Evolutionary conservation across 768 basidiomycete species (phyloP), one percentile per base, ranked within the genome.

Genomic region (Pleurotus eryngii): DNA sequence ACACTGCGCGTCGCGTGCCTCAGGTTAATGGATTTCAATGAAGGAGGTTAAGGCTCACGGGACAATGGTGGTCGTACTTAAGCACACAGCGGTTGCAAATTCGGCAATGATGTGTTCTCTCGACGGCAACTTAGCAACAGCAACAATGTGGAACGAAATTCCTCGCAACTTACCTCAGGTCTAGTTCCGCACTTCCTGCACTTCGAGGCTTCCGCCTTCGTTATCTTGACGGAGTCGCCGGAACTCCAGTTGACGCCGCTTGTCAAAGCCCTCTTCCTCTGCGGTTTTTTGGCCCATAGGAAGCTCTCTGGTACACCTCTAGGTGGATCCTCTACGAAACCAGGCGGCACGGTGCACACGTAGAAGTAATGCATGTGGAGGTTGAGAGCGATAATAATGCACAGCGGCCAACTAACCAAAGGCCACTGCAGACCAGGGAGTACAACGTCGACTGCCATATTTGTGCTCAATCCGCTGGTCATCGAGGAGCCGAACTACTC

Each of bases 71-170:
- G 66, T 94, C 92, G 67, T 87, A 95, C 67, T 94, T 94, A 46
- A 98, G 69, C 24, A 97, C 85, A 66, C 95, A 97, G 51, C 81
- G 82, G 63, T 93, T 92, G 69, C 95, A 97, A 67, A 97, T 87
- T 22, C 87, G 81, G 72, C 95, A 97, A 71, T 96, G 95, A 68
- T 98, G 95, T 7, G 95, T 81, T 73, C 95, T 85, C 94, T 96
- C 70, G 51, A 38, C 50, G 40, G 38, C 22, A 27, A 27, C 56
- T 60, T 50, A 57, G 56, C 47, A 37, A 56, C 57, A 47, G 46
- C 35, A 46, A 57, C 17, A 39, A 18, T 40, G 49, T n/a, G 56
- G 12, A 17, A 49, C 8, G 12, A 15, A 30, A 46, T 43, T 37
- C 6, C 2, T 2, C 5, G 51, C 18, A 3, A 69, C 85, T 69